A percentile compares a stretch with the other conserved stretches of the same genome.
phyloP scores from a whole-genome alignment of 1,284 basidiomycete genomes.

The Ceratobasidium sp. region DNA sequence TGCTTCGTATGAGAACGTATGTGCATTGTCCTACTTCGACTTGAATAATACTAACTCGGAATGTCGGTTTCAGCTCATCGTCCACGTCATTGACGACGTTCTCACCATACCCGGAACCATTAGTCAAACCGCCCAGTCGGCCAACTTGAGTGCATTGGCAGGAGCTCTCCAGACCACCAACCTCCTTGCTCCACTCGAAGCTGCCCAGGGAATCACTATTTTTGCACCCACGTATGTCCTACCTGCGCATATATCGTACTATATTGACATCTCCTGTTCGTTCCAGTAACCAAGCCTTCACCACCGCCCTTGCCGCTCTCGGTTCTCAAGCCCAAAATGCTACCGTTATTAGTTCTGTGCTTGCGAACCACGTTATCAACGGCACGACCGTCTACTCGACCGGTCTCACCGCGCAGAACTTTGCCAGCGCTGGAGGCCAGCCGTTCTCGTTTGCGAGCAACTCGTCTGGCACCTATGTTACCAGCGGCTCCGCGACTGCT shows the following conservation, averaged over 20 bases:
- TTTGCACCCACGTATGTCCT: slow-evolving; percentile 68
- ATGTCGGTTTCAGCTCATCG: slow-evolving; percentile 56
- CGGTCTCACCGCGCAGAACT: slow-evolving; percentile 59
- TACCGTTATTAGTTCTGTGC: slow-evolving; percentile 59
- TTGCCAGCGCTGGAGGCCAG: slow-evolving; percentile 74
- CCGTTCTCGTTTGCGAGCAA: slow-evolving; percentile 69
- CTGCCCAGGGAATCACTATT: slow-evolving; percentile 71
- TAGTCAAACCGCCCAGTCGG: slow-evolving; percentile 59
- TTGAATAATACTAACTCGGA: slow-evolving; percentile 62
- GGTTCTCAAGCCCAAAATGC: slow-evolving; percentile 52
- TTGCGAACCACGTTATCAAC: slow-evolving; percentile 79
- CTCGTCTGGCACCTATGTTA: slow-evolving; percentile 73
- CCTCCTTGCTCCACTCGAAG: slow-evolving; percentile 61
- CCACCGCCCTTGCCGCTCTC: slow-evolving; percentile 59
- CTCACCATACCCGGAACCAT: slow-evolving; percentile 68
- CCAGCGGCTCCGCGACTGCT: slow-evolving; percentile 67
- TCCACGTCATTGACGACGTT: slow-evolving; percentile 64
- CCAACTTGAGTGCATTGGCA: slow-evolving; percentile 60
- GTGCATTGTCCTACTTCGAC: slow-evolving; percentile 43
- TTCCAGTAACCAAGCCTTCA: slow-evolving; percentile 65
- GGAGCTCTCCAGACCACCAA: slow-evolving; percentile 57
- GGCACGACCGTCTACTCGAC: slow-evolving; percentile 77
- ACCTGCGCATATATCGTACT: neutral
- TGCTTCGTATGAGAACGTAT: slow-evolving; percentile 63
- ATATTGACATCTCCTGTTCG: neutral